Percentiles rank a stretch among this genome's conserved stretches.
These are phyloP conservation scores for Seminavis robusta DNA, from an alignment of 108 stramenopile genomes.

Conservation along the genomic window DNA sequence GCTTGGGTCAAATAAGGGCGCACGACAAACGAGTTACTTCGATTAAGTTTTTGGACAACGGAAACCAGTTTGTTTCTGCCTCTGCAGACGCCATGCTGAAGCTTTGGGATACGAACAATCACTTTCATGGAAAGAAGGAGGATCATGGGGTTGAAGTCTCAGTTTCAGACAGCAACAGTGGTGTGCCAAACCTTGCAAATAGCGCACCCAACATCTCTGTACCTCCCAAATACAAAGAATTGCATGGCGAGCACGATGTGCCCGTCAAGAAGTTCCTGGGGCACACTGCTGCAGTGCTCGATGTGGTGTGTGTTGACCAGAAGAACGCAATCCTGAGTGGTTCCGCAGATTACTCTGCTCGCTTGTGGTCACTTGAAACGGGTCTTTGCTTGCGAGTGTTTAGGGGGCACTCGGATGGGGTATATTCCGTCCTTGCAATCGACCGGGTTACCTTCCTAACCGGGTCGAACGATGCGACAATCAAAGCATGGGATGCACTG, in stretches of 20 bases:
- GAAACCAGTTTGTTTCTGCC: too few relatives aligned
- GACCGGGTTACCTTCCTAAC: too few relatives aligned
- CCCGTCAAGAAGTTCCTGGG: not conserved
- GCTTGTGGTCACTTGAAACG: too few relatives aligned
- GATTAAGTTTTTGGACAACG: constrained; percentile 4
- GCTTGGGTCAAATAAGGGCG: not conserved
- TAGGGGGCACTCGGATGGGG: too few relatives aligned
- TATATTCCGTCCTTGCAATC: too few relatives aligned
- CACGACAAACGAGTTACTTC: constrained; percentile 1
- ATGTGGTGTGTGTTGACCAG: constrained; percentile 11
- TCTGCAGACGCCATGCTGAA: too few relatives aligned
- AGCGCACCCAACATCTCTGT: not conserved
- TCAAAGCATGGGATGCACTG: too few relatives aligned
- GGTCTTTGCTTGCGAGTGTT: too few relatives aligned
- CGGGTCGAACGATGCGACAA: too few relatives aligned
- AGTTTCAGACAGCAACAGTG: not conserved
- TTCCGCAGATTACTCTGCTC: constrained; percentile 14
- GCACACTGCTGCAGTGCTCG: constrained; percentile 11
- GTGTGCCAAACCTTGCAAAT: not conserved
- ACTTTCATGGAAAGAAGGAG: too few relatives aligned
- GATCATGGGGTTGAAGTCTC: too few relatives aligned
- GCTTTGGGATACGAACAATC: too few relatives aligned
- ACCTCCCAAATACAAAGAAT: not conserved
- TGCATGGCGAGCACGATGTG: not conserved
- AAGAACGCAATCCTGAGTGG: constrained; percentile 18